Evolutionary conservation across 2,329 filamentous ascomycete genomes (phyloP).

Genomic region (Pyricularia sp.): DNA sequence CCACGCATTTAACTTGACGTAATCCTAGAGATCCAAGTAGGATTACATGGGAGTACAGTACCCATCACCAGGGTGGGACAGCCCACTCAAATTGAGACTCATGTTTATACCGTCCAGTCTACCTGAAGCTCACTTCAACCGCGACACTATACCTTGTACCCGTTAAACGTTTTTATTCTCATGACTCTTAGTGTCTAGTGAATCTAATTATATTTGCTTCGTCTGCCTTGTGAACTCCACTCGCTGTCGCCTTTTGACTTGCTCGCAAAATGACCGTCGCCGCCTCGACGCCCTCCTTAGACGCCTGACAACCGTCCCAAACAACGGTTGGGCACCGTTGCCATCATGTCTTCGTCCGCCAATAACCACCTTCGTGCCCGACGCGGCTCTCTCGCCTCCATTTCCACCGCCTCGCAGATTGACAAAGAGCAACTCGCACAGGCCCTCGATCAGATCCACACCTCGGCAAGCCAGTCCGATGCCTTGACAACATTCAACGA

Average conservation of each 20-base stretch:
- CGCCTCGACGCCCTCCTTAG: conserved; percentile 20
- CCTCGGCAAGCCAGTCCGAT: conserved; percentile 74
- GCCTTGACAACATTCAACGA: conserved; percentile 91
- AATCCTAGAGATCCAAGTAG: background rate
- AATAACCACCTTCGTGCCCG: conserved; percentile 20
- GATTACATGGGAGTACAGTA: background rate
- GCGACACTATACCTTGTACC: background rate
- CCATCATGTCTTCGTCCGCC: conserved; percentile 16
- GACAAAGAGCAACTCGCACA: conserved; percentile 70
- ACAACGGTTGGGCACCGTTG: conserved; percentile 11
- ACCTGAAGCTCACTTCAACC: background rate
- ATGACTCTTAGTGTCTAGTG: background rate
- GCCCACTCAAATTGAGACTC: conserved; percentile 1
- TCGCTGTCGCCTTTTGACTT: background rate
- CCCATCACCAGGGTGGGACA: background rate
- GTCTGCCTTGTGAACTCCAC: background rate
- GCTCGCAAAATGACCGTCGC: conserved; percentile 5
- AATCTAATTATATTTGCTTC: background rate
- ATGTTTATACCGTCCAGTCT: background rate
- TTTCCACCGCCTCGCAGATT: conserved; percentile 40
- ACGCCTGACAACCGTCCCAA: conserved; percentile 17
- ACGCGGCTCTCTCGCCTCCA: conserved; percentile 27
- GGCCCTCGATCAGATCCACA: conserved; percentile 81
- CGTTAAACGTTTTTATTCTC: background rate
- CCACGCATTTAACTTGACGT: conserved; percentile 3